These are phyloP conservation scores for Rhizopogon roseolus DNA, from an alignment of 768 basidiomycete species.

Conservation along the genomic window DNA sequence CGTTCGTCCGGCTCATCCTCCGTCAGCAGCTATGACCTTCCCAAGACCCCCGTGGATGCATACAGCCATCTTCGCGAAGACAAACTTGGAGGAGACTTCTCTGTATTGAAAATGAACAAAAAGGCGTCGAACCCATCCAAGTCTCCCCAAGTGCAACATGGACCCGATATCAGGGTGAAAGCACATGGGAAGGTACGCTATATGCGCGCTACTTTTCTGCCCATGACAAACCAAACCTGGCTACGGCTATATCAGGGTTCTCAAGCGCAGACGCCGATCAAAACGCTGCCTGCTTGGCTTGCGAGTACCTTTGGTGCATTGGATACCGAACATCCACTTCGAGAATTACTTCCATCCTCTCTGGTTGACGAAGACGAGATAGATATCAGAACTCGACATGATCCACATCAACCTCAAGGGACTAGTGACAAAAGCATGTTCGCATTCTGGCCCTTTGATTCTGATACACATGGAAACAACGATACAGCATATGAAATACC, in stretches of 20 bases:
- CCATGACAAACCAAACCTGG: constrained; percentile 8
- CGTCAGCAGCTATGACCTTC: constrained; percentile 33
- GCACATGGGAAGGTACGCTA: constrained; percentile 19
- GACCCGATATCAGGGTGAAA: neutral
- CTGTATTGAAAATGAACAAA: constrained; percentile 38
- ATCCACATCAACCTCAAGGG: neutral
- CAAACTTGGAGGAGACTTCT: constrained; percentile 34
- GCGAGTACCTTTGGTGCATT: constrained; percentile 46
- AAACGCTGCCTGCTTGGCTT: constrained; percentile 53
- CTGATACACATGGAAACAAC: neutral
- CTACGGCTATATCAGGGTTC: constrained; percentile 6
- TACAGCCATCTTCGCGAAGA: constrained; percentile 29
- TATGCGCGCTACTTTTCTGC: constrained; percentile 17
- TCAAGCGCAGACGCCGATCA: constrained; percentile 12
- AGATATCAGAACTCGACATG: neutral
- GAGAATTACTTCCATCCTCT: constrained; percentile 23
- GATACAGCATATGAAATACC: neutral
- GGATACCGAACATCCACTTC: constrained; percentile 28
- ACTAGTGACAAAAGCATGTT: constrained; percentile 10
- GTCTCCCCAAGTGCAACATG: neutral
- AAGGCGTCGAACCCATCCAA: neutral
- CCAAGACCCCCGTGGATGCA: constrained; percentile 38
- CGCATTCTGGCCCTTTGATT: constrained; percentile 24
- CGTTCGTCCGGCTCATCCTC: constrained; percentile 43
- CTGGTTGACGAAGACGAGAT: constrained; percentile 4